These are phyloP conservation scores for Glycine soja DNA, from an alignment of 306 rosid species.

Conservation along the genomic window DNA sequence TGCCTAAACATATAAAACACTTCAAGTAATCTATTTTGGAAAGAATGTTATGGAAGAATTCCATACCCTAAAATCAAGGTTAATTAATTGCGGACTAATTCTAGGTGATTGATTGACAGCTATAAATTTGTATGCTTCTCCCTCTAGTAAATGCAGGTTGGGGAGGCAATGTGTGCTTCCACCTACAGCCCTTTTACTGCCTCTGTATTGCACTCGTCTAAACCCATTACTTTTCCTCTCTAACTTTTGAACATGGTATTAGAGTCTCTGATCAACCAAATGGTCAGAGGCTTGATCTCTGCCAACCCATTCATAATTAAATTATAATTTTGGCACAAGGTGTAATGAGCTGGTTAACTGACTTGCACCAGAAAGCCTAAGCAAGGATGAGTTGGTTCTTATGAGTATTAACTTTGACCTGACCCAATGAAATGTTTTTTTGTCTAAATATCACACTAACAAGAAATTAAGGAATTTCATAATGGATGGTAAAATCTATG, in stretches of 20 bases:
- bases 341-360: background rate
- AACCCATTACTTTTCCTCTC: background rate
- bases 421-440: background rate
- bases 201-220: background rate
- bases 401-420: background rate
- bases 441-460: background rate
- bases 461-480: background rate
- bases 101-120: background rate
- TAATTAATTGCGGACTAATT: background rate
- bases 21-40: background rate
- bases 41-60: background rate
- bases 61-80: background rate
- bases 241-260: background rate
- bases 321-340: background rate
- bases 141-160: constrained; percentile 8
- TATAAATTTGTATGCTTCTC: background rate
- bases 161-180: background rate
- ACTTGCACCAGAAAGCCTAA: background rate
- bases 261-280: background rate
- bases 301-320: background rate
- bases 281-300: background rate
- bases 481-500: background rate
- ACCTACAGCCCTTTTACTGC: background rate
- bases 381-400: constrained; percentile 1
- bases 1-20: background rate